These are phyloP conservation scores for Zizania palustris DNA, from an alignment of 202 grass and related monocot species.

Conservation along the genomic window DNA sequence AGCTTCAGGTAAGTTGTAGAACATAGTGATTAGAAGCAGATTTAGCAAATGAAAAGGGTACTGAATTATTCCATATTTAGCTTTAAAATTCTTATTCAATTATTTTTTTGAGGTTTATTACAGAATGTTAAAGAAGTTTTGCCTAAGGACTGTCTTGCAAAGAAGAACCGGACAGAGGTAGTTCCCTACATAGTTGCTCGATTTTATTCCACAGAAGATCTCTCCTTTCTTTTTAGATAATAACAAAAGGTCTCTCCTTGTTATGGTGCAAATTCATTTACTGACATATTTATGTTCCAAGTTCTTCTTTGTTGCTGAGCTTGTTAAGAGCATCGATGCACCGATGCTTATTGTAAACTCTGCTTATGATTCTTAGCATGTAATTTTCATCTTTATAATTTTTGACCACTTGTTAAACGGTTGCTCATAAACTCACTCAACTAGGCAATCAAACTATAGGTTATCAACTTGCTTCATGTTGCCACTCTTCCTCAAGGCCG, in stretches of 20 bases:
- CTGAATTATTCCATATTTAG: neutral
- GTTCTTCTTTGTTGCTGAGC: too few species aligned
- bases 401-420: too few species aligned
- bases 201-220: neutral
- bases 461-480: conserved; percentile 79
- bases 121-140: conserved; percentile 48
- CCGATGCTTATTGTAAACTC: too few species aligned
- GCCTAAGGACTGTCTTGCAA: conserved; percentile 41
- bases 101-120: neutral
- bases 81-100: conserved; percentile 32
- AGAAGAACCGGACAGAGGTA: conserved; percentile 37
- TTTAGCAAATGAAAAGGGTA: neutral
- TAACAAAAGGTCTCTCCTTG: too few species aligned
- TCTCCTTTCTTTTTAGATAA: too few species aligned
- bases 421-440: too few species aligned
- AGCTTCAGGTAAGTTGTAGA: conserved; percentile 55
- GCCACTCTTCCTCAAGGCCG: conserved; percentile 70
- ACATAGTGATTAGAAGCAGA: neutral
- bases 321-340: too few species aligned
- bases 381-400: too few species aligned
- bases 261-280: too few species aligned
- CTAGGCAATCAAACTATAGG: too few species aligned
- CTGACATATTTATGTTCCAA: too few species aligned
- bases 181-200: neutral
- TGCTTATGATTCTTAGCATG: too few species aligned